phyloP scores from a whole-genome alignment of 192 early-diverging fungal genomes.

The Geranomyces michiganensis region DNA sequence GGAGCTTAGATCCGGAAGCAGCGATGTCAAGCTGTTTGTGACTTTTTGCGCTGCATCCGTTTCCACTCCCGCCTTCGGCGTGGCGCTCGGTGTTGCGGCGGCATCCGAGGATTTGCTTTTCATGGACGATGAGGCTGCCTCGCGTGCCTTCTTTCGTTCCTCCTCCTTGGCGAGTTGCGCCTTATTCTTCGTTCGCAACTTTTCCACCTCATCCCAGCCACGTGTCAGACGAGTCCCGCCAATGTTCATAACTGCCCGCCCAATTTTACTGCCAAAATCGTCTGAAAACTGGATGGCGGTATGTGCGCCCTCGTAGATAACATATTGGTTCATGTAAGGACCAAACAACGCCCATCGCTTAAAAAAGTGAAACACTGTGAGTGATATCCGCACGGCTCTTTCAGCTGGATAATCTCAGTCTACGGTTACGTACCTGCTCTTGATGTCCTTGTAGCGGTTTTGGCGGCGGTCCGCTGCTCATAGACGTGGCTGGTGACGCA shows the following conservation, averaged over 20 bases:
- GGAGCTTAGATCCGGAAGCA: slow-evolving; percentile 11
- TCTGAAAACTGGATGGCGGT: slow-evolving; percentile 70
- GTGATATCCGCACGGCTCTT: too few species aligned
- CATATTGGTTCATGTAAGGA: slow-evolving; percentile 75
- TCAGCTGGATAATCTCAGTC: too few species aligned
- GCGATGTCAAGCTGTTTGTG: background rate
- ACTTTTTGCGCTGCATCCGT: slow-evolving; percentile 39
- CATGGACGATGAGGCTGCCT: background rate
- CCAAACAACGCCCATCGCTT: slow-evolving; percentile 78
- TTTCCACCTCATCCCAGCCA: slow-evolving; percentile 76
- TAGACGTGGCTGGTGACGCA: slow-evolving; percentile 9
- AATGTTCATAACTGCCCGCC: slow-evolving; percentile 66
- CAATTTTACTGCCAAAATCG: slow-evolving; percentile 60
- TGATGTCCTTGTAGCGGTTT: background rate
- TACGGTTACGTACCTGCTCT: background rate
- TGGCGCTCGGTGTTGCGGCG: slow-evolving; percentile 2
- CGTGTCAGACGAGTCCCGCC: slow-evolving; percentile 72
- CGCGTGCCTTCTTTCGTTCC: slow-evolving; percentile 41
- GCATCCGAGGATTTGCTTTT: slow-evolving; percentile 38
- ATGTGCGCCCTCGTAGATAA: slow-evolving; percentile 65
- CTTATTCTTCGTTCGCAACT: slow-evolving; percentile 44
- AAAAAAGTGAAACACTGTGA: background rate
- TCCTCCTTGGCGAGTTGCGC: slow-evolving; percentile 38
- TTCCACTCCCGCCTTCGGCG: slow-evolving; percentile 24
- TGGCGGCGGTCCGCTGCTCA: slow-evolving; percentile 8